A percentile compares a stretch with the other conserved stretches of the same genome.
Evolutionary conservation across 495 filamentous ascomycete genomes (phyloP).

Genomic region (Trypethelium eluteriae): DNA sequence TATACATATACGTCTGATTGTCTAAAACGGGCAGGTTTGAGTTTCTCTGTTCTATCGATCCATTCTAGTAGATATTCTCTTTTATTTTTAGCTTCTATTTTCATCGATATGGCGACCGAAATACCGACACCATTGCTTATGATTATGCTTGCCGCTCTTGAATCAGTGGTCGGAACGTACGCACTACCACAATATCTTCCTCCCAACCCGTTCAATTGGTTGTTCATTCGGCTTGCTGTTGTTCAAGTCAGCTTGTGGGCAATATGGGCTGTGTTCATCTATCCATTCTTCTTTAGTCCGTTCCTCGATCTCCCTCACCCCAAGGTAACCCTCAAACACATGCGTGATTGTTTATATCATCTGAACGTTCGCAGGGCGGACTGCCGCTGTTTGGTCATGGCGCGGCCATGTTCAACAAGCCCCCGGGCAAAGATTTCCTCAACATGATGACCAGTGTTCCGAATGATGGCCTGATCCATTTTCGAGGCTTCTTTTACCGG

Average conservation of each 20-base stretch:
- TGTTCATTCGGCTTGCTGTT: not conserved
- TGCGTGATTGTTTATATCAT: not conserved
- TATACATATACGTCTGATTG: not conserved
- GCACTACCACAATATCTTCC: conserved; percentile 4
- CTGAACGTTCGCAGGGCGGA: not conserved
- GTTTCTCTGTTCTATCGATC: not conserved
- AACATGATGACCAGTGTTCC: conserved; percentile 9
- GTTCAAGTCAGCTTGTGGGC: not conserved
- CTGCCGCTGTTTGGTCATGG: not conserved
- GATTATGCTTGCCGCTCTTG: not conserved
- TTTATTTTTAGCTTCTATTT: not conserved
- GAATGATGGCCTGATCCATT: conserved; percentile 31
- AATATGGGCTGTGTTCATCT: not conserved
- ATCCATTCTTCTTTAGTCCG: conserved; percentile 7
- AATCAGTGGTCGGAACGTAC: not conserved
- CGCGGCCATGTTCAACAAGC: conserved; percentile 8
- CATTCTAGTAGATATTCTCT: not conserved
- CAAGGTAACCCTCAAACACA: not conserved
- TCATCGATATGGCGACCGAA: not conserved
- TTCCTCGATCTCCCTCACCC: conserved; percentile 2
- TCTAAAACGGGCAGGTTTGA: not conserved
- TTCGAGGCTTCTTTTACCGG: conserved; percentile 26
- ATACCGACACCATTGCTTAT: not conserved
- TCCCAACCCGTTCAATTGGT: conserved; percentile 4
- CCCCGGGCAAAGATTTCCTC: not conserved